Evolutionary conservation across 2,329 filamentous ascomycete species (phyloP).

Genomic region (Hymenotorrendiella dingleyae): DNA sequence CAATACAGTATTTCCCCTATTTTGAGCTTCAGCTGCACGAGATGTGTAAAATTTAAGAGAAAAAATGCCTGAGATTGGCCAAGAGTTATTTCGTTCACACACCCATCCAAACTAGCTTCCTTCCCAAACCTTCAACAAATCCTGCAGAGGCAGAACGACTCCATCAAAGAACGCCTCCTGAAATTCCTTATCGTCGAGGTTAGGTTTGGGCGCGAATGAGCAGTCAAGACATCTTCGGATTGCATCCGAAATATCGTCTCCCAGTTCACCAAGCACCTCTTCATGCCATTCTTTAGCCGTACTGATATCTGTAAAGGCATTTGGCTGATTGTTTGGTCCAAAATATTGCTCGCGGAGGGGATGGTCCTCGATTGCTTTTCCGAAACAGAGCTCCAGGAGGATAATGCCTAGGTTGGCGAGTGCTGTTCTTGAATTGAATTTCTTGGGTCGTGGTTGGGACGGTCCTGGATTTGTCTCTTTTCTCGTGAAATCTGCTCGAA

Average conservation of each 20-base stretch:
- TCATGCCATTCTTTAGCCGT: neutral
- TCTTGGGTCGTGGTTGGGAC: neutral
- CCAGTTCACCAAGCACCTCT: neutral
- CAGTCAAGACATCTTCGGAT: neutral
- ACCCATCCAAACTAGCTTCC: neutral
- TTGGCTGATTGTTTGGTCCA: neutral
- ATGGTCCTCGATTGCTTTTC: neutral
- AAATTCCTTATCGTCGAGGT: neutral
- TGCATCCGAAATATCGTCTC: neutral
- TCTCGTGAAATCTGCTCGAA: neutral
- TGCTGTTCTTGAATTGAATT: neutral
- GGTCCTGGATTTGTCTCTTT: no score
- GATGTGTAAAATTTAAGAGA: no score
- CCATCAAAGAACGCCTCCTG: neutral
- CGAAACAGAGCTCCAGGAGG: neutral
- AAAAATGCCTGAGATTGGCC: no score
- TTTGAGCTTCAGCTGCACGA: no score
- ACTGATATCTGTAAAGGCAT: neutral
- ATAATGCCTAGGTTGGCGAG: neutral
- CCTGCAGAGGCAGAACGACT: neutral
- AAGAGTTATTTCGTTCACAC: no score
- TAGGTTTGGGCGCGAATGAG: neutral
- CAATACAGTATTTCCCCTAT: no score
- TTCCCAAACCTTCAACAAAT: slow-evolving; percentile 1
- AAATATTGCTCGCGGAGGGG: neutral